phyloP scores from a whole-genome alignment of 1,284 basidiomycete species.

The Ceratobasidium sp. region DNA sequence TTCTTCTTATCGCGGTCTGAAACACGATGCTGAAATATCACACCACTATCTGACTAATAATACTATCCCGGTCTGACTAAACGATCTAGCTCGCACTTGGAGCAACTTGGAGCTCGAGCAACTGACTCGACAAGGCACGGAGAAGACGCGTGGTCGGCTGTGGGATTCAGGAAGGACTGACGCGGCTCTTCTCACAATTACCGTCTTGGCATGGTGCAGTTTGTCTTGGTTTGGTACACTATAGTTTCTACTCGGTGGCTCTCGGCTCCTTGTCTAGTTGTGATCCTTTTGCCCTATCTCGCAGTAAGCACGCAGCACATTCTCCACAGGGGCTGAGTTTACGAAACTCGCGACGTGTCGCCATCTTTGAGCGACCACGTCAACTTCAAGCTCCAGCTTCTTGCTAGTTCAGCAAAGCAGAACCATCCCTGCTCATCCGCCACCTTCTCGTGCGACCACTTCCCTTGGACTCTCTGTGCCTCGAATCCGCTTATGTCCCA shows the following conservation, averaged over 20 bases:
- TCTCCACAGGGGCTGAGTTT: background rate
- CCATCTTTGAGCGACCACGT: background rate
- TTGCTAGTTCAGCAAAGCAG: background rate
- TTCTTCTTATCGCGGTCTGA: background rate
- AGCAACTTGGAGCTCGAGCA: background rate
- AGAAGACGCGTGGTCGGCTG: conserved; percentile 25
- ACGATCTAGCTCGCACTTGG: background rate
- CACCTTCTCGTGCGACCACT: background rate
- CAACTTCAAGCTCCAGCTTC: background rate
- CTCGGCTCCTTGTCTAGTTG: background rate
- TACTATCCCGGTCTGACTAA: conserved; percentile 12
- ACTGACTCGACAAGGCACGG: conserved; percentile 24
- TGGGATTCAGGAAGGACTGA: conserved; percentile 4
- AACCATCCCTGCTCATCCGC: background rate
- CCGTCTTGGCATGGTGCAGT: conserved; percentile 1
- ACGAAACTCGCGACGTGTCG: background rate
- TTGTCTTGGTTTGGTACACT: conserved; percentile 6
- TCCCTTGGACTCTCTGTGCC: background rate
- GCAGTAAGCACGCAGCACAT: background rate
- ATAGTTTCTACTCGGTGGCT: background rate
- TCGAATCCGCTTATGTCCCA: background rate
- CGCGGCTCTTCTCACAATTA: conserved; percentile 5
- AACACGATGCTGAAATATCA: conserved; percentile 3
- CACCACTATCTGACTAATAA: conserved; percentile 14
- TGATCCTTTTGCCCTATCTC: background rate